These are phyloP conservation scores for Curvularia sp. DNA, from an alignment of 2,329 filamentous ascomycete species.

Conservation along the genomic window DNA sequence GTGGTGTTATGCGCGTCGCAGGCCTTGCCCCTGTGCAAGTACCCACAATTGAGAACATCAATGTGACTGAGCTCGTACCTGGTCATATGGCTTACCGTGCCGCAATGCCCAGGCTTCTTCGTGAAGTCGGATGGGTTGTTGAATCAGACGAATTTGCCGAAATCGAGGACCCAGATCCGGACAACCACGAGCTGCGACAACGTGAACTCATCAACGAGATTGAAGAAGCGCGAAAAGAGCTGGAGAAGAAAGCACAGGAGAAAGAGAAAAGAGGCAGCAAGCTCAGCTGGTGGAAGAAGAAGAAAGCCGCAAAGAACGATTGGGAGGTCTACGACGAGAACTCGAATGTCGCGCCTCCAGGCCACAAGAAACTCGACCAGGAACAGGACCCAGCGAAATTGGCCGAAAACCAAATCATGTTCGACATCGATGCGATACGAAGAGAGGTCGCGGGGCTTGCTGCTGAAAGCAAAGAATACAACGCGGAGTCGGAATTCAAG, in stretches of 20 bases:
- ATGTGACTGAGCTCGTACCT: constrained; percentile 83
- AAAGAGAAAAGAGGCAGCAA: constrained; percentile 63
- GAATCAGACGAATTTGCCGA: constrained; percentile 94
- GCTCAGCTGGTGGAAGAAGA: constrained; percentile 79
- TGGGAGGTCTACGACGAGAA: constrained; percentile 92
- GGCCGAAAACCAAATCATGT: constrained; percentile 72
- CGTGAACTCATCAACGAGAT: constrained; percentile 95
- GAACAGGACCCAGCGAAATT: constrained; percentile 58
- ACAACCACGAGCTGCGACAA: constrained; percentile 86
- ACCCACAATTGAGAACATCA: constrained; percentile 85
- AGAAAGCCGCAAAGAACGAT: constrained; percentile 81
- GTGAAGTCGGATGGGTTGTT: constrained; percentile 88
- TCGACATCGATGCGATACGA: constrained; percentile 93
- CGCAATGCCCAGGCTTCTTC: constrained; percentile 86
- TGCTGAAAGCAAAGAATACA: constrained; percentile 61
- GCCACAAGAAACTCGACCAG: constrained; percentile 33
- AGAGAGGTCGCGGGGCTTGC: constrained; percentile 73
- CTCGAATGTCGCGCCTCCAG: constrained; percentile 13
- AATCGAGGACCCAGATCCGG: constrained; percentile 96
- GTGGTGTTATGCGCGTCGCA: constrained; percentile 87
- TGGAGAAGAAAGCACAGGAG: constrained; percentile 69
- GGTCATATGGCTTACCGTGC: constrained; percentile 97
- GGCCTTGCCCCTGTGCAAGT: constrained; percentile 81
- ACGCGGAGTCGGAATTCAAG: constrained; percentile 54
- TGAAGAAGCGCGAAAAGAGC: constrained; percentile 86